Evolutionary conservation across 805 yeast genomes (phyloP), one percentile per base, ranked within the genome.

Genomic region (Candida nanaspora): DNA sequence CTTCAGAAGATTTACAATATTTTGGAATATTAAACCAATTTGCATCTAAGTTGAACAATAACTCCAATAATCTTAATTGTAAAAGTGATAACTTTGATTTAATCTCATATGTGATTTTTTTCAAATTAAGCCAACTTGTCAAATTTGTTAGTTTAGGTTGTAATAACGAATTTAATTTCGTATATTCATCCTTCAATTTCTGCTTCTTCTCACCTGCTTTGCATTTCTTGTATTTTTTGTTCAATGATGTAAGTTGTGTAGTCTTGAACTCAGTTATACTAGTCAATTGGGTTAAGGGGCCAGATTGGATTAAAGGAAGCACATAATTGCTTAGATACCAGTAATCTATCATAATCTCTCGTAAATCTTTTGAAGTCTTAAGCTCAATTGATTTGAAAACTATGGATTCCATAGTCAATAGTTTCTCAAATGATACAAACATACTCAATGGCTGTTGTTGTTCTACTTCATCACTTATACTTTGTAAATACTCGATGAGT

Each of bases 331-430:
- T 23, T 19, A 71, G 67, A 53, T 79, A 80, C 87, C 91, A 86
- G 55, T 76, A 82, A 62, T 83, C 76, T 22, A 75, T 61, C 41
- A 72, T 70, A 41, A 70, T 64, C 56, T 91, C 98, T 69, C 82
- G 82, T 6, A 49, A 40, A 11, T 72, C 70, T 48, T 78, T 77
- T 56, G 83, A 86, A 13, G 87, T 58, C 20, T 85, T 85, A 31
- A 85, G 68, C 49, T 84, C 91, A 48, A 87, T 76, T 1, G 95
- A 93, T 43, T 78, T 72, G 25, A 86, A 59, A 1, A 77, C 73
- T n/a, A 80, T 76, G 53, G 84, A 82, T 14, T 76, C 50, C 95
- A 91, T 91, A 27, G 75, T 63, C 29, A 68, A 68, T 33, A 88
- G 59, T 57, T 91, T 91, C 46, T 73, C 69, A 47, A 66, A 70